phyloP scores from a whole-genome alignment of 1,284 basidiomycete genomes.

The Laetiporus sulphureus region DNA sequence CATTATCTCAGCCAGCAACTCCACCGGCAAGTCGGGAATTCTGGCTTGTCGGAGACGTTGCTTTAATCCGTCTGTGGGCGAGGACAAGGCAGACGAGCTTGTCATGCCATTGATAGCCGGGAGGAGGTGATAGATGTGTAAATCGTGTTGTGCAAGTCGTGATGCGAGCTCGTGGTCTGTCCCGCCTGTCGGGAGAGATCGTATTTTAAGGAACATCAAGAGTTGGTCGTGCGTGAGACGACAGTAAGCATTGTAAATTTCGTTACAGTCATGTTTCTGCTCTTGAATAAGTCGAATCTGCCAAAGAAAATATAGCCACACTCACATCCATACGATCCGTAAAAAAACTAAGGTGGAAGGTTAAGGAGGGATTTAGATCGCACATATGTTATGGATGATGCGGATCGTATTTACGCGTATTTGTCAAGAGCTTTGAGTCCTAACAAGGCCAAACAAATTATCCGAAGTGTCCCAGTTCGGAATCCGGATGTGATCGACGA shows the following conservation, averaged over 20 bases:
- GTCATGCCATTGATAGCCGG: constrained; percentile 17
- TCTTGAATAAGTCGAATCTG: too few species aligned
- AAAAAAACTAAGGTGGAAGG: too few species aligned
- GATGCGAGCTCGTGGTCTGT: constrained; percentile 55
- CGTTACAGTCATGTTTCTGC: constrained; percentile 13
- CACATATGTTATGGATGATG: too few species aligned
- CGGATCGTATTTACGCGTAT: not conserved
- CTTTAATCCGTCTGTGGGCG: constrained; percentile 11
- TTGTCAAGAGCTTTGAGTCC: not conserved
- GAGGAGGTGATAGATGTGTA: constrained; percentile 62
- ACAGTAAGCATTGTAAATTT: constrained; percentile 61
- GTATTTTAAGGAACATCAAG: constrained; percentile 64
- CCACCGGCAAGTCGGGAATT: constrained; percentile 60
- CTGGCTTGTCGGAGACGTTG: constrained; percentile 22
- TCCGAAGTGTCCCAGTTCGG: too few species aligned
- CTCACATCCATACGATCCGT: too few species aligned
- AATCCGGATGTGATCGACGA: too few species aligned
- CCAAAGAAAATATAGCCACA: too few species aligned
- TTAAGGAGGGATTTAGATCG: too few species aligned
- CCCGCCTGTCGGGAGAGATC: constrained; percentile 57
- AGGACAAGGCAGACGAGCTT: not conserved
- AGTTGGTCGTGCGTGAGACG: constrained; percentile 61
- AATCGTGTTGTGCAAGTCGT: constrained; percentile 63
- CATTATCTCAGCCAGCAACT: constrained; percentile 70
- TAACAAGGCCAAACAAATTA: not conserved